Conservation (phyloP, 352 stramenopile genomes). For the Phytophthora boehmeriae region DNA sequence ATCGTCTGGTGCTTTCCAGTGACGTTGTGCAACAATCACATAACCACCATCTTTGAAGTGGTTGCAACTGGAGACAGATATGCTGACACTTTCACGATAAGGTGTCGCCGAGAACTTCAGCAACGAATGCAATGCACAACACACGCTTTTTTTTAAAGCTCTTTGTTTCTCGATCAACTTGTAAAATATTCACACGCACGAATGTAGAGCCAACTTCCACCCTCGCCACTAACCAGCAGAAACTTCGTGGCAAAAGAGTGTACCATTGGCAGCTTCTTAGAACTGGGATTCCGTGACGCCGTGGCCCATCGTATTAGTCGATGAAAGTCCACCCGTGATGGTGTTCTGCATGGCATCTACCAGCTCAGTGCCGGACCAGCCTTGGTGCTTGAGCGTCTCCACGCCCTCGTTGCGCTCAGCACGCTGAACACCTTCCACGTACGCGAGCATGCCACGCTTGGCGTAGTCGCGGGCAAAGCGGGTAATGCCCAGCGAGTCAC, state of each 20-base stretch:
- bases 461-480: slow-evolving; percentile 94
- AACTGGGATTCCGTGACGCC: slow-evolving; percentile 98
- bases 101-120: no score
- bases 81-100: no score
- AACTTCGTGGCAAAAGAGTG: slow-evolving; percentile 13
- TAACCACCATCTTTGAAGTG: no score
- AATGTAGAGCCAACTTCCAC: slow-evolving; percentile 21
- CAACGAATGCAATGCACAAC: no score
- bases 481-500: slow-evolving; percentile 96
- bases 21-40: no score
- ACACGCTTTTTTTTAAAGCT: slow-evolving; percentile 8
- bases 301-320: slow-evolving; percentile 97
- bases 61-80: no score
- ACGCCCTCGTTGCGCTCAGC: slow-evolving; percentile 94
- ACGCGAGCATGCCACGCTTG: slow-evolving; percentile 93
- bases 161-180: slow-evolving; percentile 30
- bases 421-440: slow-evolving; percentile 97
- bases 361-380: slow-evolving; percentile 97
- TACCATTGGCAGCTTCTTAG: slow-evolving; percentile 36
- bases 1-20: no score
- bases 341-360: slow-evolving; percentile 97
- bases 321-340: slow-evolving; percentile 94
- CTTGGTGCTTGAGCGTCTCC: slow-evolving; percentile 98
- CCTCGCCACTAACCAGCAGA: slow-evolving; percentile 10
- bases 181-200: slow-evolving; percentile 42